These are phyloP conservation scores for Hypoxylon fragiforme DNA, from an alignment of 495 filamentous ascomycete species.

Conservation along the genomic window DNA sequence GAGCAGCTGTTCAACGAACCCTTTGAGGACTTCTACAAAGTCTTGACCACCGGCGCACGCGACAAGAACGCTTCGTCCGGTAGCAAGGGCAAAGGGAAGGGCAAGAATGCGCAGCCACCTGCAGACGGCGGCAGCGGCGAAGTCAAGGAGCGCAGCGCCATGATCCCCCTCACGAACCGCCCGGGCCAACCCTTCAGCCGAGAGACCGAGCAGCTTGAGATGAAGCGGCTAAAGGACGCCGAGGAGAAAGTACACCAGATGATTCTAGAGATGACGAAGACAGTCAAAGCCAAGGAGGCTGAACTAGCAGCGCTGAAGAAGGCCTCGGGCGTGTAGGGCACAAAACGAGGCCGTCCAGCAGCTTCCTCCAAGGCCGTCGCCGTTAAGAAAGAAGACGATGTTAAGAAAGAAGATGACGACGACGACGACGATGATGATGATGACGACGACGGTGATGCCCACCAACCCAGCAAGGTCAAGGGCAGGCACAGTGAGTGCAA, in stretches of 20 bases:
- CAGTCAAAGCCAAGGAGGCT: conserved; percentile 63
- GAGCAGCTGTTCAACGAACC: conserved; percentile 96
- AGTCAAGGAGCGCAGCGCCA: conserved; percentile 63
- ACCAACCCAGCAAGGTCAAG: no score
- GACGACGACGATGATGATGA: neutral
- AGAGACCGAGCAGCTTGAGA: conserved; percentile 72
- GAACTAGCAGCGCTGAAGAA: conserved; percentile 49
- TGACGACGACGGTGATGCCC: neutral
- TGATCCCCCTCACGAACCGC: conserved; percentile 66
- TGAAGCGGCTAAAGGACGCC: conserved; percentile 72
- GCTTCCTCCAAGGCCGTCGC: neutral
- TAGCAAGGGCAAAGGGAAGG: conserved; percentile 50
- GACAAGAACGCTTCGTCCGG: conserved; percentile 38
- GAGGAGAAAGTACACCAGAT: conserved; percentile 68
- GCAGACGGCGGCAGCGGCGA: conserved; percentile 49
- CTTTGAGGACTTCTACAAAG: conserved; percentile 82
- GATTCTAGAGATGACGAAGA: conserved; percentile 63
- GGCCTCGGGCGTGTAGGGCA: conserved; percentile 30
- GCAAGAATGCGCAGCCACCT: conserved; percentile 32
- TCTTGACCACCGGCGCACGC: conserved; percentile 67
- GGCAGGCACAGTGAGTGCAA: no score
- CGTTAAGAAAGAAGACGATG: neutral
- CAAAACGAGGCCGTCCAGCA: neutral
- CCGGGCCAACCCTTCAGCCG: conserved; percentile 72
- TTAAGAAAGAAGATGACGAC: neutral